Evolutionary conservation across 805 yeast genomes (phyloP), one percentile per base, ranked within the genome.

Genomic region (Candida nonsorbophila): DNA sequence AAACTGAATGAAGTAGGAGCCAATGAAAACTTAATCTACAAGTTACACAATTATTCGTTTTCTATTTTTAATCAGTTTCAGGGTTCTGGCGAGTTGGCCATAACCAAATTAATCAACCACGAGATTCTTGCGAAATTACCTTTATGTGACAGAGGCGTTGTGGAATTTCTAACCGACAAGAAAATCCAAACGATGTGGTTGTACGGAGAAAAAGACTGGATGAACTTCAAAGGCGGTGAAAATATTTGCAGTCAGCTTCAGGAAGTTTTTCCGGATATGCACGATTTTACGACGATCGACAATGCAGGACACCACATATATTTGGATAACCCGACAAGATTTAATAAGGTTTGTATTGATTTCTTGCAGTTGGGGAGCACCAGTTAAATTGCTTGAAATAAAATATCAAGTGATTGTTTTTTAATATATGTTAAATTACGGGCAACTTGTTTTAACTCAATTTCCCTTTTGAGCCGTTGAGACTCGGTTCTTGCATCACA

Each of bases 141-240:
- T 3, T 41, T 63, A n/a, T 47, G 65, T 31, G 68, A 62, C 32
- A 49, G 68, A 7, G 63, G 64, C 2, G 48, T 61, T 17, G 50
- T 49, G 6, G 58, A 58, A 26, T 51, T 42, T 28, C 36, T 62
- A 11, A 30, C 34, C 6, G 38, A 49, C 4, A 27, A 47, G 8
- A 34, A 45, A 3, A 41, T 60, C n/a, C 39, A 44, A 16, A 42
- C 50, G 1, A 30, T 53, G 3, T 61, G 68, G 64, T 23, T 62
- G 24, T 63, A 63, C 28, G 69, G 69, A 1, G 68, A 61, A 8
- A 55, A 53, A 21, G 69, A 63, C 34, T 63, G 69, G 69, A 63
- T 63, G 69, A 63, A 63, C 28, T 20, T 30, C 8, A 46, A 49
- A 11, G 69, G 69, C 1, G 69, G 69, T 1, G 37, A 49, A 32